Conservation (phyloP, 306 rosid genomes). For the Albizia julibrissin region DNA sequence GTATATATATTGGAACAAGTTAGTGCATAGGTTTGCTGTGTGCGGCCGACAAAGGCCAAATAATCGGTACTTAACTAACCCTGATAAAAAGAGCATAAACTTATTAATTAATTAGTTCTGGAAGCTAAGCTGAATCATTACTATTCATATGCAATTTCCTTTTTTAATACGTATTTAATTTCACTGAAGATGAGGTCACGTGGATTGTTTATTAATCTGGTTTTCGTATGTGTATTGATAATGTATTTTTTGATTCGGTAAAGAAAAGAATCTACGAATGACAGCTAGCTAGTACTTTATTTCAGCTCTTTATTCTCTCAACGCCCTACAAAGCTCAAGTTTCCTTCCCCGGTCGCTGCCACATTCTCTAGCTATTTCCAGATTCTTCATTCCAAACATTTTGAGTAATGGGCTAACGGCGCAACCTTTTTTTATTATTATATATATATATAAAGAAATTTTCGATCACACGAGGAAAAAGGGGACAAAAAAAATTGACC, state of each 20-base stretch:
- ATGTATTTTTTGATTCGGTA: background rate
- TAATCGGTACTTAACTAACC: conserved; percentile 1
- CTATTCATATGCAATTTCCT: background rate
- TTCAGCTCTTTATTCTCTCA: conserved; percentile 18
- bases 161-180: too few species aligned
- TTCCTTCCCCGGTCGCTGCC: background rate
- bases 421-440: background rate
- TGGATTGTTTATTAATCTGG: background rate
- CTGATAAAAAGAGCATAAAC: background rate
- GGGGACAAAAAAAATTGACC: background rate
- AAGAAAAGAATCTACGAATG: conserved; percentile 38
- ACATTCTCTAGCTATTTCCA: background rate
- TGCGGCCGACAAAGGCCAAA: conserved; percentile 25
- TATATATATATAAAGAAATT: background rate
- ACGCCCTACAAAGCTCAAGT: background rate
- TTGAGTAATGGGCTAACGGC: background rate
- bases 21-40: background rate
- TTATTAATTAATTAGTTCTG: background rate
- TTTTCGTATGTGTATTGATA: background rate
- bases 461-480: background rate
- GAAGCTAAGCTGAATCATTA: background rate
- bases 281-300: conserved; percentile 35
- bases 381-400: conserved; percentile 34
- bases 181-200: background rate
- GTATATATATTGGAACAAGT: background rate